Percentiles rank a stretch among this genome's conserved stretches.
Evolutionary conservation across 345 rosid genomes (phyloP).

Genomic region (Psidium guajava): DNA sequence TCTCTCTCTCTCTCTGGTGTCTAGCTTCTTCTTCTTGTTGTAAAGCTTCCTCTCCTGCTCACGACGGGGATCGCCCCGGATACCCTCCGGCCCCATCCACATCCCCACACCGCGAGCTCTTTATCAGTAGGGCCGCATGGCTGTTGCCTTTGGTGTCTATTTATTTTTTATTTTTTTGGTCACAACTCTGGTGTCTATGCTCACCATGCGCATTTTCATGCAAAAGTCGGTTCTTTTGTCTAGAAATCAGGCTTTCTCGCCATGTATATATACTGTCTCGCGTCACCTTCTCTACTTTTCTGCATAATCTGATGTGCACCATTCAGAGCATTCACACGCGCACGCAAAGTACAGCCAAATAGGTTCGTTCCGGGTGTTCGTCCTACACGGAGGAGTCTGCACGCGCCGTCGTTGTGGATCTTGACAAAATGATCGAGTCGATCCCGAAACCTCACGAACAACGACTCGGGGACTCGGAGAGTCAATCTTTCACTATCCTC

Average conservation of each 20-base stretch:
- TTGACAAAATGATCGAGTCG: neutral
- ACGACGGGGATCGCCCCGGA: too few relatives aligned
- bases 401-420: neutral
- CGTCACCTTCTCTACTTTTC: neutral
- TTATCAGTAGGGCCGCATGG: too few relatives aligned
- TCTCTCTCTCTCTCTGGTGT: too few relatives aligned
- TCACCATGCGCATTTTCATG: neutral
- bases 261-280: neutral
- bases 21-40: too few relatives aligned
- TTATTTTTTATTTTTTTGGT: too few relatives aligned
- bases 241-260: neutral
- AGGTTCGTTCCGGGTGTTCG: neutral
- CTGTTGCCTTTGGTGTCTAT: neutral
- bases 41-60: too few relatives aligned
- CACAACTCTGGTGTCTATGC: neutral
- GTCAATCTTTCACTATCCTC: neutral
- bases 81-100: too few relatives aligned
- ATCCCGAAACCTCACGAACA: neutral
- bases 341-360: neutral
- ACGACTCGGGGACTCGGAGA: neutral
- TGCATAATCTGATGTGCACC: neutral
- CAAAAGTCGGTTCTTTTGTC: neutral
- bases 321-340: neutral
- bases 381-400: neutral
- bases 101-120: too few relatives aligned